phyloP scores from a whole-genome alignment of 164 flowering plant species.

The Macadamia integrifolia region DNA sequence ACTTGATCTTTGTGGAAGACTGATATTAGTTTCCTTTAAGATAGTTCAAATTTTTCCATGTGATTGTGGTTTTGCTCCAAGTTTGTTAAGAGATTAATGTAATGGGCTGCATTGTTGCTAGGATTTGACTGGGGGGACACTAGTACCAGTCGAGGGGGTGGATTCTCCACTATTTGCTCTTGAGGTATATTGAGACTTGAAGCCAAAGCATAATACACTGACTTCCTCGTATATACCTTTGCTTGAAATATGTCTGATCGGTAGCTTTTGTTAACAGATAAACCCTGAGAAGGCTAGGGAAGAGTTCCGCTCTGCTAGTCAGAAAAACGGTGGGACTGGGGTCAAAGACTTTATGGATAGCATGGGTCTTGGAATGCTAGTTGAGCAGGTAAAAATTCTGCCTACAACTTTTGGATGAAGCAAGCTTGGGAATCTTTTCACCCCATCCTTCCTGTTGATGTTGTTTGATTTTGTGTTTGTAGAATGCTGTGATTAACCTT shows the following conservation, averaged over 20 bases:
- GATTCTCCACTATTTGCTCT: slow-evolving; percentile 86
- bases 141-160: slow-evolving; percentile 87
- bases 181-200: slow-evolving; percentile 45
- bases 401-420: neutral
- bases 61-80: neutral
- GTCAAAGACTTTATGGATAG: slow-evolving; percentile 95
- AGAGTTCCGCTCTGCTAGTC: slow-evolving; percentile 68
- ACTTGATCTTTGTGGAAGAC: neutral
- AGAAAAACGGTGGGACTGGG: slow-evolving; percentile 77
- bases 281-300: slow-evolving; percentile 95
- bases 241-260: neutral
- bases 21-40: neutral
- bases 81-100: neutral
- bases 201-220: neutral
- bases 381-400: slow-evolving; percentile 63
- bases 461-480: neutral
- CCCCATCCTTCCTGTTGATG: neutral
- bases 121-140: slow-evolving; percentile 89
- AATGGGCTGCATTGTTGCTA: slow-evolving; percentile 14
- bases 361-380: slow-evolving; percentile 94
- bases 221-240: neutral
- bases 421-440: neutral
- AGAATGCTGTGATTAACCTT: neutral
- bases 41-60: neutral
- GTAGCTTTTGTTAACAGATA: slow-evolving; percentile 38